These are phyloP conservation scores for Plasmodium yoelii DNA, from an alignment of 169 alveolate genomes.

Conservation along the genomic window DNA sequence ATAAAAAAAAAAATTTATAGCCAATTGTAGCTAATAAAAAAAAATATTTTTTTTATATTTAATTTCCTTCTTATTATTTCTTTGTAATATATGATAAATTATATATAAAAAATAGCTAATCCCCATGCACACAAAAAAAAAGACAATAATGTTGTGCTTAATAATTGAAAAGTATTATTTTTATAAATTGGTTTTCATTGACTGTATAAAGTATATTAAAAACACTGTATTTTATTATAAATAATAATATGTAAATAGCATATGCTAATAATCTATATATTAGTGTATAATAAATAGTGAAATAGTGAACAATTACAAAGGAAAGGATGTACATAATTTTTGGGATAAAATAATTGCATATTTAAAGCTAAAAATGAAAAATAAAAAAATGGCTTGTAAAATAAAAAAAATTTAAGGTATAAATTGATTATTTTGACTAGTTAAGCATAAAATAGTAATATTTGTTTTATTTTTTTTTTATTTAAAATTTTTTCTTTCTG, in stretches of 20 bases:
- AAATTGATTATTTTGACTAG: not conserved
- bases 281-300: no score
- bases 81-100: no score
- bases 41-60: not conserved
- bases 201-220: no score
- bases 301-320: no score
- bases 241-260: no score
- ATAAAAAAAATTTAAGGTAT: not conserved
- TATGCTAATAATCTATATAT: no score
- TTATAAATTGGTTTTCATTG: no score
- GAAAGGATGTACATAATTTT: not conserved
- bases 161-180: no score
- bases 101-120: no score
- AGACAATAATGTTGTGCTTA: no score
- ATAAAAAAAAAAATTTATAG: not conserved
- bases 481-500: conserved; percentile 8
- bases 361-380: conserved; percentile 7
- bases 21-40: not conserved
- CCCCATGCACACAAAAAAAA: no score
- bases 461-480: not conserved
- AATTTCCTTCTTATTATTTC: not conserved
- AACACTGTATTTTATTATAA: no score
- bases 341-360: not conserved
- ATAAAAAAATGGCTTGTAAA: conserved; percentile 6
- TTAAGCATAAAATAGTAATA: not conserved